Percentiles rank a stretch among this genome's conserved stretches.
Conservation (phyloP, 257 asterid genomes). For the Solanum pinnatisectum region DNA sequence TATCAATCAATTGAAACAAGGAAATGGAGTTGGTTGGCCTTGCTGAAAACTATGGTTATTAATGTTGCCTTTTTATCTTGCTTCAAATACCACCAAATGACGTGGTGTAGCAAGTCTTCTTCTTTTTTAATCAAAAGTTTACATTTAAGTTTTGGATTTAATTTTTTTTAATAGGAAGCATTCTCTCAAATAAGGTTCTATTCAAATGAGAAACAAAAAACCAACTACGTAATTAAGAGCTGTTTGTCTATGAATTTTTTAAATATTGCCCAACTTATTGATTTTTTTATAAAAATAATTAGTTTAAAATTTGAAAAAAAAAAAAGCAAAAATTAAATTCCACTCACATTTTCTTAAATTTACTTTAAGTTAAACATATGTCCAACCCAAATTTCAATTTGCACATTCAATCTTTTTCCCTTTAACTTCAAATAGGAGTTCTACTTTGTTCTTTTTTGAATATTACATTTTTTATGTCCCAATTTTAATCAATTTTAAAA, state of each 20-base stretch:
- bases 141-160: too few relatives aligned
- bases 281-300: too few relatives aligned
- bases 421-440: not conserved
- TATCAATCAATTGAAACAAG: not conserved
- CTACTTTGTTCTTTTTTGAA: not conserved
- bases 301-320: too few relatives aligned
- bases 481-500: too few relatives aligned
- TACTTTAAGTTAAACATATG: not conserved
- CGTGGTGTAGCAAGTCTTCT: fast-evolving
- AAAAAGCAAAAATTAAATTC: not conserved
- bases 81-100: too few relatives aligned
- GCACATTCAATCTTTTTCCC: not conserved
- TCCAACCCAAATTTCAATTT: not conserved
- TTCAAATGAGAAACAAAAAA: too few relatives aligned
- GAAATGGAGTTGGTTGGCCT: not conserved
- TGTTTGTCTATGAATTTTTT: not conserved
- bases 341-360: not conserved
- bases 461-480: not conserved
- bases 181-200: too few relatives aligned
- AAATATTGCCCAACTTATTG: too few relatives aligned
- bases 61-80: not conserved
- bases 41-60: not conserved
- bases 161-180: too few relatives aligned
- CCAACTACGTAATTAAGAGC: too few relatives aligned
- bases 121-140: too few relatives aligned